Conservation (phyloP, 345 rosid species). For the Melaleuca quinquenervia region DNA sequence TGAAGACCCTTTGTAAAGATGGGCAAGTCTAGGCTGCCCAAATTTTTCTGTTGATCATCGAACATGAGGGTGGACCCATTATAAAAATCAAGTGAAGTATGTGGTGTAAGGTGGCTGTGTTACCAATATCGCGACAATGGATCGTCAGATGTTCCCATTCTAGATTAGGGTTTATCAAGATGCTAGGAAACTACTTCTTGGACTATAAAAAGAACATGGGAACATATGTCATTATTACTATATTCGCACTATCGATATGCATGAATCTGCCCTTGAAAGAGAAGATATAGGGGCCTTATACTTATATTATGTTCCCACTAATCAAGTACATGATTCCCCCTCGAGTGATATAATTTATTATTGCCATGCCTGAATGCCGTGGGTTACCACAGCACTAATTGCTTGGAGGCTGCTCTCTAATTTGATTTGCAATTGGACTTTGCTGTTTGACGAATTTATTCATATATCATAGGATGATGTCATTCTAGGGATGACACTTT, state of each 20-base stretch:
- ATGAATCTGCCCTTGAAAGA: neutral
- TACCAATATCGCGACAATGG: neutral
- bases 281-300: neutral
- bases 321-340: neutral
- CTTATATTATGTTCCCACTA: neutral
- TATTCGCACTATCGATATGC: neutral
- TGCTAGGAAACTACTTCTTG: neutral
- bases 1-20: neutral
- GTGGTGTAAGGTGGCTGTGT: neutral
- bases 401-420: neutral
- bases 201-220: neutral
- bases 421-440: neutral
- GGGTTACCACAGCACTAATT: neutral
- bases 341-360: neutral
- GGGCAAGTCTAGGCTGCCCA: neutral
- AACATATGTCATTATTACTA: neutral
- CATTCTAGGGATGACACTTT: neutral
- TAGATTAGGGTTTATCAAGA: neutral
- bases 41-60: neutral
- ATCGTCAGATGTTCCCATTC: neutral
- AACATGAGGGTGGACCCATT: neutral
- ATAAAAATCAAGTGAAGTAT: neutral
- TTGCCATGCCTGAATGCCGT: neutral
- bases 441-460: neutral
- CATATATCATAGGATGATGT: neutral